These are phyloP conservation scores for Oemleria cerasiformis DNA, from an alignment of 306 rosid species.

Conservation along the genomic window DNA sequence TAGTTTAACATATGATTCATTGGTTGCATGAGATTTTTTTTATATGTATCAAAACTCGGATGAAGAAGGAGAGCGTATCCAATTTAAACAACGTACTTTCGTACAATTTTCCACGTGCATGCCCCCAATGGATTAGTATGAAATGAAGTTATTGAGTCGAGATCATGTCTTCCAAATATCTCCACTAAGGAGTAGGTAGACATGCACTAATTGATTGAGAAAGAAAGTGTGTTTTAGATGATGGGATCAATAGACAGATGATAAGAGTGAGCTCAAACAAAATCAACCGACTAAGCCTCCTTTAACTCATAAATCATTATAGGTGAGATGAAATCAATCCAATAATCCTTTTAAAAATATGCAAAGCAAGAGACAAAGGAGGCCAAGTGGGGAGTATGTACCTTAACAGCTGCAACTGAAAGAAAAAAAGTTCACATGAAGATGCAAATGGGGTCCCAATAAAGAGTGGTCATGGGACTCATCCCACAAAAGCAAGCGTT, in stretches of 20 bases:
- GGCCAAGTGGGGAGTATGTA: constrained; percentile 1
- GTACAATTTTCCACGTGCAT: background rate
- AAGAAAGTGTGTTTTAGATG: background rate
- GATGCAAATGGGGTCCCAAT: constrained; percentile 7
- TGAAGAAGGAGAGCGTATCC: no score
- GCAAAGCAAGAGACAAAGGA: background rate
- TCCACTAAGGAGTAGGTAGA: background rate
- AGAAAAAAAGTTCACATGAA: constrained; percentile 17
- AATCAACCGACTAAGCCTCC: background rate
- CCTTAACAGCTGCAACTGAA: background rate
- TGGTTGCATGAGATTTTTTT: no score
- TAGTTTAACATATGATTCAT: no score
- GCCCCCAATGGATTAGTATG: background rate
- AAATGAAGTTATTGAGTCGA: background rate
- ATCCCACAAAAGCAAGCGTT: constrained; percentile 1
- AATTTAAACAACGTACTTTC: no score
- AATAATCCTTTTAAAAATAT: background rate
- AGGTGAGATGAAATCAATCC: no score
- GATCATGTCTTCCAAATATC: background rate
- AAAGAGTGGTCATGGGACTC: constrained; percentile 33
- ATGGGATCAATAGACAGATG: background rate
- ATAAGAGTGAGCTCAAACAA: background rate
- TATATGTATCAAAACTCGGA: no score
- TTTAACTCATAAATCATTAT: no score
- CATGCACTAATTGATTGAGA: background rate